These are phyloP conservation scores for Chlorella sp. DNA, from an alignment of 139 green algal genomes.

Conservation along the genomic window DNA sequence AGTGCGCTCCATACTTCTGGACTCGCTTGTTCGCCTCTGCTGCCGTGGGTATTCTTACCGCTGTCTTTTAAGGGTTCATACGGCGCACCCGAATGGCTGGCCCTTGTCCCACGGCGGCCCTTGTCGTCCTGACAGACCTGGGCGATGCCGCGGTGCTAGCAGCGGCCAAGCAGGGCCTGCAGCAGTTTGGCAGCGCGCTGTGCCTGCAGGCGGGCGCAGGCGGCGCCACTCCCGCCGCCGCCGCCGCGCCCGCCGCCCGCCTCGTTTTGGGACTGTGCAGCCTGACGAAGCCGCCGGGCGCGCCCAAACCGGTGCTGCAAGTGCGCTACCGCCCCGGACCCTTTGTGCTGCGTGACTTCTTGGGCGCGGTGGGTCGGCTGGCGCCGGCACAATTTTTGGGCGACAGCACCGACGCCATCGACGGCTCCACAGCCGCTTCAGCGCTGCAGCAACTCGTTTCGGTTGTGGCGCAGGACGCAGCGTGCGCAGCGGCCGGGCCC, in stretches of 20 bases:
- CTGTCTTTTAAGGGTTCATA: too few relatives aligned
- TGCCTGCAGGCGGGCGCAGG: neutral
- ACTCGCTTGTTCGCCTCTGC: too few relatives aligned
- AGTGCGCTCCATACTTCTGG: too few relatives aligned
- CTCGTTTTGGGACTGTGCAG: slow-evolving; percentile 13
- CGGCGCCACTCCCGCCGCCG: neutral
- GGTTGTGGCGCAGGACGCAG: neutral
- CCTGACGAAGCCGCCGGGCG: neutral
- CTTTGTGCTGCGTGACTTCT: slow-evolving; percentile 16
- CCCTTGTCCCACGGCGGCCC: neutral
- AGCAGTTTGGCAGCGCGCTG: neutral
- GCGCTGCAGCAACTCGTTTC: slow-evolving; percentile 21
- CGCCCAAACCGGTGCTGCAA: slow-evolving; percentile 23
- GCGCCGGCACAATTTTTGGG: neutral
- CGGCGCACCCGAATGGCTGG: neutral
- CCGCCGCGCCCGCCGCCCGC: neutral
- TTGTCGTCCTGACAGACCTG: neutral
- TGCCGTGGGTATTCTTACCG: too few relatives aligned
- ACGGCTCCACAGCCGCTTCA: neutral
- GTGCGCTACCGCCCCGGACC: slow-evolving; percentile 16
- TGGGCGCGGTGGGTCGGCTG: neutral
- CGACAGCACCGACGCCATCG: neutral
- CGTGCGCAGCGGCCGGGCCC: neutral
- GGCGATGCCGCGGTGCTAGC: neutral
- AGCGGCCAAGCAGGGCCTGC: neutral